Conservation (phyloP, 495 filamentous ascomycete species). For the Daldinia caldariorum region DNA sequence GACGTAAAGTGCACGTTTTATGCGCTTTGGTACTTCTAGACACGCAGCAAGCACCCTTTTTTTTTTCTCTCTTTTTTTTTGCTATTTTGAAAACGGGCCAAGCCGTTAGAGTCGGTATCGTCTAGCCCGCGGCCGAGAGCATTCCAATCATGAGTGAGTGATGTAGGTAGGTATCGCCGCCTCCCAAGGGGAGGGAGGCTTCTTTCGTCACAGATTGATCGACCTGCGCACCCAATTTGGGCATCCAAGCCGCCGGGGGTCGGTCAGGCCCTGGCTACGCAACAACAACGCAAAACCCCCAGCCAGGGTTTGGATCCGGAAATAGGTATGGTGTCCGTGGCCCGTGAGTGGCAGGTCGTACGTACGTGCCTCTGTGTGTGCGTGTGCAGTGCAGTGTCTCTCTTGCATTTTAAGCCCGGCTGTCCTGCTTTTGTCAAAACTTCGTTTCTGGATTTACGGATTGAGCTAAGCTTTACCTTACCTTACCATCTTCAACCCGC, state of each 20-base stretch:
- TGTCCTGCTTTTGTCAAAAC: slow-evolving; percentile 2
- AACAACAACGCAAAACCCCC: too few relatives aligned
- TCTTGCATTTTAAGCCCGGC: slow-evolving; percentile 9
- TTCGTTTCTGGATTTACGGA: slow-evolving; percentile 12
- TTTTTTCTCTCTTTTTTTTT: too few relatives aligned
- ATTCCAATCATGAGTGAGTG: slow-evolving; percentile 1
- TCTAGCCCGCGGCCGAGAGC: slow-evolving; percentile 15
- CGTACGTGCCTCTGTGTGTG: slow-evolving; percentile 13
- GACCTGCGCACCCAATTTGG: slow-evolving; percentile 13
- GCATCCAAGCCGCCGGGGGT: slow-evolving; percentile 17
- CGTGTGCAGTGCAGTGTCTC: slow-evolving; percentile 14
- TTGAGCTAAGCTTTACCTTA: too few relatives aligned
- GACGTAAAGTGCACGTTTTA: not conserved
- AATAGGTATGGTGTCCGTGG: slow-evolving; percentile 21
- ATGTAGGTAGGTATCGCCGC: not conserved
- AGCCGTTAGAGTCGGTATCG: slow-evolving; percentile 10
- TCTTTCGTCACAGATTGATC: slow-evolving; percentile 38
- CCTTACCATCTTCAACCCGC: not conserved
- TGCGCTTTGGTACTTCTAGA: slow-evolving; percentile 9
- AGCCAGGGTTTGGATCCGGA: too few relatives aligned
- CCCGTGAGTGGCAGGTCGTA: not conserved
- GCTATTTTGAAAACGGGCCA: slow-evolving; percentile 36
- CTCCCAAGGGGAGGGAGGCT: slow-evolving; percentile 10
- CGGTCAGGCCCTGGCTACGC: slow-evolving; percentile 16
- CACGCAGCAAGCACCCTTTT: not conserved